Evolutionary conservation across 2,329 filamentous ascomycete genomes (phyloP).

Genomic region (Neofusicoccum laricinum): DNA sequence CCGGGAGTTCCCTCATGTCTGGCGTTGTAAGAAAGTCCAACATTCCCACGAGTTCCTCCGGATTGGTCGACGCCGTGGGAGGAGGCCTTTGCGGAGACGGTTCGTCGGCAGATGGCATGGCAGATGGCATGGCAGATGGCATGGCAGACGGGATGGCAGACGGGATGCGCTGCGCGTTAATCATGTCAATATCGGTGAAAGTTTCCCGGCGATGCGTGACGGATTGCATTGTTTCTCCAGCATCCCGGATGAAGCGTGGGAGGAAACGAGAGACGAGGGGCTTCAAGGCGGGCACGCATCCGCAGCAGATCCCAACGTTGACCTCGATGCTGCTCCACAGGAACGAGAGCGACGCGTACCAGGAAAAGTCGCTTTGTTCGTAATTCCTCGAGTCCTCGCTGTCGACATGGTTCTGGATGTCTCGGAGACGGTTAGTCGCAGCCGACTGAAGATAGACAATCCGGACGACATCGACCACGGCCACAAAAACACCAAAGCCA

Average conservation of each 20-base stretch:
- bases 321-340: slow-evolving; percentile 96
- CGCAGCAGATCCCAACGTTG: slow-evolving; percentile 84
- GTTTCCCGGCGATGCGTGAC: slow-evolving; percentile 28
- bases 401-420: slow-evolving; percentile 32
- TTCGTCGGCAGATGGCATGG: not conserved
- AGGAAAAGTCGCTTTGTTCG: slow-evolving; percentile 52
- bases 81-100: not conserved
- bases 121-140: slow-evolving; percentile 11
- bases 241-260: slow-evolving; percentile 55
- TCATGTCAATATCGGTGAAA: slow-evolving; percentile 20
- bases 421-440: slow-evolving; percentile 45
- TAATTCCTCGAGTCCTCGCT: slow-evolving; percentile 36
- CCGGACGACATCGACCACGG: slow-evolving; percentile 81
- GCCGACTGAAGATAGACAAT: slow-evolving; percentile 87
- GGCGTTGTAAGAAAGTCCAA: slow-evolving; percentile 55
- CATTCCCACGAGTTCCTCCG: slow-evolving; percentile 40
- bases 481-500: slow-evolving; percentile 80
- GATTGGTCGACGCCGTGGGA: slow-evolving; percentile 17
- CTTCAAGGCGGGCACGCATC: slow-evolving; percentile 88
- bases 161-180: slow-evolving; percentile 5
- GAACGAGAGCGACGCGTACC: slow-evolving; percentile 77
- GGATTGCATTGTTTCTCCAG: slow-evolving; percentile 18
- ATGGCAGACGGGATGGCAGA: slow-evolving; percentile 7
- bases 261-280: slow-evolving; percentile 69
- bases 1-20: slow-evolving; percentile 37